Base-by-base conservation (phyloP, 495 filamentous ascomycete species). In the Xylaria telfairii region DNA sequence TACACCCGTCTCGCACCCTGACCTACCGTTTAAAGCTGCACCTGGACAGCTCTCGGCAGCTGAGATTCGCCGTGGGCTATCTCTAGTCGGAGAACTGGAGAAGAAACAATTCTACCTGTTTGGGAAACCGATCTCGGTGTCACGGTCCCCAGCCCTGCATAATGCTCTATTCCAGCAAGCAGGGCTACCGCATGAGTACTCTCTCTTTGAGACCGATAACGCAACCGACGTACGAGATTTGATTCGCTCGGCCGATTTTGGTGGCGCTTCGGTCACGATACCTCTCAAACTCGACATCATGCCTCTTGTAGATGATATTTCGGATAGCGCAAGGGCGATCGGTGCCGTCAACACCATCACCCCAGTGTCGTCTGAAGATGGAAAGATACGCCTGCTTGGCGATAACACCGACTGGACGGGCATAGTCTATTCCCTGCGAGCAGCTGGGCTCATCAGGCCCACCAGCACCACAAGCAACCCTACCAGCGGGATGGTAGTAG, bases 341-440 rank as follows among this genome's bases (percentile, higher is more conserved):
- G 96, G 96, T 28, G 96, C 96, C 12, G 92, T 99, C 72, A 99
- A 99, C 83, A 99, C 96, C 51, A 90, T 99, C 77, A 88, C 97
- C 61, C 79, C 84, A 13, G 32, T 78, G 9, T 32, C 72, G 28
- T 63, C 73, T 15, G 62, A 66, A 9, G 78, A 73, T 4, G 83
- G 82, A 13, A 80, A 81, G 41, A 67, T 73, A 8, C 87, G 82
- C 8, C 87, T 97, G 4, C 78, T 92, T 59, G 96, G 96, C 19
- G 92, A 93, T 76, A 99, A 99, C 83, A 98, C 95, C 26, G 96
- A 99, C 84, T 99, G 95, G 94, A 87, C 89, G 73, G 96, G 96
- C 56, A 99, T 99, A 90, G 88, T 90, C 15, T 87, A 88, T 64
- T 90, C 92, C 4, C 89, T 99, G n/a, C 89, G 90, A 65, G 88